Conservation (phyloP, 2,329 filamentous ascomycete genomes). For the Pseudonectria foliicola region DNA sequence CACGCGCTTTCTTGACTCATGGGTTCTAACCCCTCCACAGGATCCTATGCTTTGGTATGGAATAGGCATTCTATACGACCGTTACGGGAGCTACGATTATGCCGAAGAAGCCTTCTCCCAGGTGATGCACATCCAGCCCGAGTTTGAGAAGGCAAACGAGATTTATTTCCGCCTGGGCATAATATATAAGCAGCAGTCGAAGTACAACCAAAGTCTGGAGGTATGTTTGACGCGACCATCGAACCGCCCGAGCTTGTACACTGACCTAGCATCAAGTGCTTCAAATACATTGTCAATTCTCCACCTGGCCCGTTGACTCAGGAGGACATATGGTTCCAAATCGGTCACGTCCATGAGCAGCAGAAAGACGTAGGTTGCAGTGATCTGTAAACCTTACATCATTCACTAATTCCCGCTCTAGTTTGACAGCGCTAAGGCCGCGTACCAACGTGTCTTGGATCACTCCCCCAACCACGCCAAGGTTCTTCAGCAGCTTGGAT, state of each 20-base stretch:
- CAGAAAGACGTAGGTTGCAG: constrained; percentile 80
- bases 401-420: constrained; percentile 35
- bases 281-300: constrained; percentile 94
- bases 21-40: constrained; percentile 33
- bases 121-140: constrained; percentile 96
- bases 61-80: constrained; percentile 93
- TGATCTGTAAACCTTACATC: too few relatives aligned
- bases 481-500: constrained; percentile 93
- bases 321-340: constrained; percentile 99
- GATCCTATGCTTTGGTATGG: constrained; percentile 99
- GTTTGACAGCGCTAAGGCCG: constrained; percentile 89
- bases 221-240: constrained; percentile 42
- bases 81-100: constrained; percentile 93
- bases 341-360: constrained; percentile 96
- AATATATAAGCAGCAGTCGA: constrained; percentile 98
- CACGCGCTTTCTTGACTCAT: neutral
- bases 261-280: constrained; percentile 59
- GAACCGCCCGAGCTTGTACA: neutral
- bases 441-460: constrained; percentile 88
- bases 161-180: constrained; percentile 99
- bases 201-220: constrained; percentile 86
- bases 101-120: constrained; percentile 97
- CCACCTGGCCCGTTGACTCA: constrained; percentile 89
- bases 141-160: constrained; percentile 97
- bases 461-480: constrained; percentile 95